Evolutionary conservation across 2,329 filamentous ascomycete species (phyloP).

Genomic region (Neospermospora avenae): DNA sequence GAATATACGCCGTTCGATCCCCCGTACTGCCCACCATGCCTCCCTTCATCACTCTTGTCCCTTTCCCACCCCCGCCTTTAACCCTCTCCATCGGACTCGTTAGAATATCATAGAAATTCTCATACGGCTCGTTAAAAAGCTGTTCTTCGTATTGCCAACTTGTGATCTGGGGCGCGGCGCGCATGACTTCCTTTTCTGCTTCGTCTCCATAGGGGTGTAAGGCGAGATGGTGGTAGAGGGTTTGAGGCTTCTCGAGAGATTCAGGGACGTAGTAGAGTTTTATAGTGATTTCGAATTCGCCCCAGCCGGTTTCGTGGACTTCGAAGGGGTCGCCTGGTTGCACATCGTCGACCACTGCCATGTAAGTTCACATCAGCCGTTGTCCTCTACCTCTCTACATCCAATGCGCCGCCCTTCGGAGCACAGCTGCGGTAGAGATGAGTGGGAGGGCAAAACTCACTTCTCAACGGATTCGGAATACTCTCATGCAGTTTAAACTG

Average conservation of each 20-base stretch:
- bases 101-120: slow-evolving; percentile 84
- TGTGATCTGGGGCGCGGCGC: slow-evolving; percentile 61
- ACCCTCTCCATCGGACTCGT: slow-evolving; percentile 60
- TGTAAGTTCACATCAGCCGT: not conserved
- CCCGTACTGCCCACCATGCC: slow-evolving; percentile 42
- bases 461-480: slow-evolving; percentile 86
- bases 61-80: slow-evolving; percentile 55
- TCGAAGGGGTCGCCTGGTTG: slow-evolving; percentile 64
- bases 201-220: slow-evolving; percentile 89
- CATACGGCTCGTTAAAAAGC: slow-evolving; percentile 94
- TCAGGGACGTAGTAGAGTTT: slow-evolving; percentile 90
- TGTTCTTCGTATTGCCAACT: slow-evolving; percentile 90
- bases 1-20: slow-evolving; percentile 72
- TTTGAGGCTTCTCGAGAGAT: slow-evolving; percentile 88
- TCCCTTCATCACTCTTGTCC: slow-evolving; percentile 45
- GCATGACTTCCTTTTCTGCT: slow-evolving; percentile 58
- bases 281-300: slow-evolving; percentile 95
- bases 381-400: not conserved
- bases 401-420: not conserved
- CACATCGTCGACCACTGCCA: slow-evolving; percentile 66
- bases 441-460: too few relatives aligned
- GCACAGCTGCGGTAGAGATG: too few relatives aligned
- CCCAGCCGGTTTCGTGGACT: slow-evolving; percentile 92
- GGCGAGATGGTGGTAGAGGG: slow-evolving; percentile 88
- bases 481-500: slow-evolving; percentile 99